Conservation (phyloP, 345 rosid species). For the Lepidium africanum region DNA sequence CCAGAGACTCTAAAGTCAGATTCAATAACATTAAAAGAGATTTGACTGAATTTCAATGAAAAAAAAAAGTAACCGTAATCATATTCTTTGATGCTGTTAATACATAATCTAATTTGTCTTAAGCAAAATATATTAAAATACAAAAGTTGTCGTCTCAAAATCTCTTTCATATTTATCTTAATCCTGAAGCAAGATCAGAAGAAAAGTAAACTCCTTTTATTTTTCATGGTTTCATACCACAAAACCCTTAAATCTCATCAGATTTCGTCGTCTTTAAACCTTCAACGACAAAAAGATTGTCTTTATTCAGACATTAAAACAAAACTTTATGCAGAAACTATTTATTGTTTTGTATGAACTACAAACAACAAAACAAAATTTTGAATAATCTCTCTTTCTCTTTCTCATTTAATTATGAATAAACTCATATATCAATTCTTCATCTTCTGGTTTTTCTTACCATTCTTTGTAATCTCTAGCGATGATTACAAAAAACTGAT, state of each 20-base stretch:
- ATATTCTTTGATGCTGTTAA: not conserved
- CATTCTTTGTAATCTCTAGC: slow-evolving; percentile 19
- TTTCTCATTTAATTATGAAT: slow-evolving; percentile 27
- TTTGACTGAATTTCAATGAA: not conserved
- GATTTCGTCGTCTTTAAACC: slow-evolving; percentile 4
- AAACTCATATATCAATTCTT: not conserved
- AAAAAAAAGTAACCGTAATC: slow-evolving; percentile 13
- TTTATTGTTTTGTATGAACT: not conserved
- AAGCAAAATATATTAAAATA: no score
- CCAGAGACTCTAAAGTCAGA: not conserved
- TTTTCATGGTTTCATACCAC: slow-evolving; percentile 26
- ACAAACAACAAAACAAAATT: not conserved
- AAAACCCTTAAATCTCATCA: slow-evolving; percentile 3
- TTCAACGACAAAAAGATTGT: not conserved
- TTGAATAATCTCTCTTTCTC: not conserved
- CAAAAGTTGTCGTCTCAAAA: slow-evolving; percentile 21
- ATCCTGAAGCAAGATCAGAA: slow-evolving; percentile 25
- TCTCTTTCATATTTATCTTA: slow-evolving; percentile 20
- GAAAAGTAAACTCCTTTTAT: slow-evolving; percentile 11
- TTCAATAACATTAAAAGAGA: not conserved
- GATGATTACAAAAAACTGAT: slow-evolving; percentile 47
- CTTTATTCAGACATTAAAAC: not conserved
- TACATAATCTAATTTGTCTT: not conserved
- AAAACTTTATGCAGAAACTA: slow-evolving; percentile 19
- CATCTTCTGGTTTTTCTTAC: slow-evolving; percentile 3